Conservation (phyloP, 176 grass and related monocot species). For the Areca catechu region DNA sequence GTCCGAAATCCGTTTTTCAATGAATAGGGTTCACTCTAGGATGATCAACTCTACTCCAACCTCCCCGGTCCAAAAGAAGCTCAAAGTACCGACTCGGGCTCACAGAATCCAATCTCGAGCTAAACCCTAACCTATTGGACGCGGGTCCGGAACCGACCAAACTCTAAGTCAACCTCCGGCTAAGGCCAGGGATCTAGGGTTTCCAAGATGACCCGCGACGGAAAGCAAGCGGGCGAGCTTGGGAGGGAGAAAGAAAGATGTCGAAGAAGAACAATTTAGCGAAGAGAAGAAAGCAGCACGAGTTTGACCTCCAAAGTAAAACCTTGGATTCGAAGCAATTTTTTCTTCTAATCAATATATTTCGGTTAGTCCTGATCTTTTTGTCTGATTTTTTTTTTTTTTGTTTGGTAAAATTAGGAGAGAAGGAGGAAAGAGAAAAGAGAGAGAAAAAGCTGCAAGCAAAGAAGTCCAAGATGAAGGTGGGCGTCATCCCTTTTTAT, state of each 20-base stretch:
- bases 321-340: neutral
- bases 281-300: constrained; percentile 67
- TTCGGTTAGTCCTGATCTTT: neutral
- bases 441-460: constrained; percentile 66
- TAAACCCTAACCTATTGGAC: too few relatives aligned
- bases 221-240: too few relatives aligned
- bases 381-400: neutral
- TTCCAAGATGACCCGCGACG: too few relatives aligned
- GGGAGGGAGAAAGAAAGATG: constrained; percentile 23
- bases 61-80: too few relatives aligned
- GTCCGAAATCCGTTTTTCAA: too few relatives aligned
- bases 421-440: constrained; percentile 65
- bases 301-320: constrained; percentile 73
- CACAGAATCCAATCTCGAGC: too few relatives aligned
- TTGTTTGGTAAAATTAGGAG: constrained; percentile 28
- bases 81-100: too few relatives aligned
- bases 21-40: too few relatives aligned
- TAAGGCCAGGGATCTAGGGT: too few relatives aligned
- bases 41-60: too few relatives aligned
- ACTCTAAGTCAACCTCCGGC: too few relatives aligned
- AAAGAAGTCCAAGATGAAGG: constrained; percentile 87
- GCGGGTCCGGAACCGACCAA: too few relatives aligned
- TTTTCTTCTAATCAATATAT: neutral
- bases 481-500: constrained; percentile 1
- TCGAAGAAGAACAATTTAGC: constrained; percentile 96